Percentiles rank a stretch among this genome's conserved stretches.
phyloP scores from a whole-genome alignment of 257 asterid species.

The Nicotiana paniculata region DNA sequence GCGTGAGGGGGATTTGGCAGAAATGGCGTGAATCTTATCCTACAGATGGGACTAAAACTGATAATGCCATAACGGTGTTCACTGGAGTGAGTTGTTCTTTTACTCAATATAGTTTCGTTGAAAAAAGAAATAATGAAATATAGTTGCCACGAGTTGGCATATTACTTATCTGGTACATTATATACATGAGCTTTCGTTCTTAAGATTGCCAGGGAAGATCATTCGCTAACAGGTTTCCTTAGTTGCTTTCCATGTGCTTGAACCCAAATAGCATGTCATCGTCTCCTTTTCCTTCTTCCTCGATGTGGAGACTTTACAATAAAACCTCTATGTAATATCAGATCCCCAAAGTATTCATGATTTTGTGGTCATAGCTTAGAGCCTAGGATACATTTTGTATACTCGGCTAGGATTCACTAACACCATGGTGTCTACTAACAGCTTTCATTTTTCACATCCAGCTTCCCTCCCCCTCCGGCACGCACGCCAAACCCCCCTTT shows the following conservation, averaged over 20 bases:
- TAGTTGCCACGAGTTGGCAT: background rate
- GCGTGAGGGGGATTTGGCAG: slow-evolving; percentile 94
- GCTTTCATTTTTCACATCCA: background rate
- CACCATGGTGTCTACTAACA: background rate
- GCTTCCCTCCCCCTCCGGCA: background rate
- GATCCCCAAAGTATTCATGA: background rate
- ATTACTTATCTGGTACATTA: background rate
- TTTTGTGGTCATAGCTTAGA: background rate
- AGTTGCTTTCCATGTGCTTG: background rate
- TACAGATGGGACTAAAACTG: slow-evolving; percentile 40
- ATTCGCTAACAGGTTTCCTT: background rate
- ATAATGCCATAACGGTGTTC: slow-evolving; percentile 69
- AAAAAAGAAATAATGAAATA: background rate
- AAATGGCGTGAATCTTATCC: slow-evolving; percentile 93
- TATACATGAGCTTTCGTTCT: background rate
- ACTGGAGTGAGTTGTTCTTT: slow-evolving; percentile 60
- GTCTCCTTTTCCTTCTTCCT: background rate
- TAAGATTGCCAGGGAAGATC: background rate
- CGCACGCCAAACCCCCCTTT: background rate
- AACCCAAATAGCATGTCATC: background rate
- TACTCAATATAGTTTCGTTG: background rate
- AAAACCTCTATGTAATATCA: background rate
- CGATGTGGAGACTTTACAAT: background rate
- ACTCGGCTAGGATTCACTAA: background rate
- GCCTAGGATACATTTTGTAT: background rate